Percentiles rank a stretch among this genome's conserved stretches.
Conservation (phyloP, 1,284 basidiomycete genomes). For the Mycosarcoma maydis region DNA sequence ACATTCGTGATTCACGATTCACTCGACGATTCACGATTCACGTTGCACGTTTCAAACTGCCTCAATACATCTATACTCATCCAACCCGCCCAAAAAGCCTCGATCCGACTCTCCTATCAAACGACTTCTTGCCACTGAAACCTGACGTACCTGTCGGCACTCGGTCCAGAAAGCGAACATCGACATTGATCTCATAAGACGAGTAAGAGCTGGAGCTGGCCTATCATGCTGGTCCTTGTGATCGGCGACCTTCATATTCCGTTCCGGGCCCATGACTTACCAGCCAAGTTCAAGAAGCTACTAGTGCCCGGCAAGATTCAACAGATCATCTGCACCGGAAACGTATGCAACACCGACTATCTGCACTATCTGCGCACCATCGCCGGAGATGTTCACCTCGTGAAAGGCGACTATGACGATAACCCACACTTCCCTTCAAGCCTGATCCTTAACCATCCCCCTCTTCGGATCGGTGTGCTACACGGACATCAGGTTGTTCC, state of each 20-base stretch:
- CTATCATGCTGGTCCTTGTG: constrained; percentile 59
- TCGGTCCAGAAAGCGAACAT: too few relatives aligned
- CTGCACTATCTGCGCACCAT: constrained; percentile 97
- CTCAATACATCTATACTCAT: too few relatives aligned
- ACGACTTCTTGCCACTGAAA: too few relatives aligned
- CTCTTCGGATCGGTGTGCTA: constrained; percentile 90
- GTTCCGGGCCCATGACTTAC: constrained; percentile 79
- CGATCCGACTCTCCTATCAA: too few relatives aligned
- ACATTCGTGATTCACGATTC: too few relatives aligned
- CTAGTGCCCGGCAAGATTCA: constrained; percentile 94
- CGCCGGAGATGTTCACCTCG: constrained; percentile 90
- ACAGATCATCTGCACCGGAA: constrained; percentile 96
- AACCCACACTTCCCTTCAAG: constrained; percentile 81
- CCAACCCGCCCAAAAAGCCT: too few relatives aligned
- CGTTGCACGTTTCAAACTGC: too few relatives aligned
- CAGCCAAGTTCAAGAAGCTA: constrained; percentile 95
- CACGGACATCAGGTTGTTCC: constrained; percentile 96
- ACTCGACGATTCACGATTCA: too few relatives aligned
- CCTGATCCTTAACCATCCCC: constrained; percentile 81
- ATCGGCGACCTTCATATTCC: constrained; percentile 65
- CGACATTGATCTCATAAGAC: not conserved
- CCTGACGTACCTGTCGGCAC: too few relatives aligned
- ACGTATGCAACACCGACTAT: constrained; percentile 96
- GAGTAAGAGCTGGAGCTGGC: not conserved
- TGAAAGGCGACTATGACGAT: constrained; percentile 95